These are phyloP conservation scores for Zygoascus sp. DNA, from an alignment of 1,139 yeast species.

Conservation along the genomic window DNA sequence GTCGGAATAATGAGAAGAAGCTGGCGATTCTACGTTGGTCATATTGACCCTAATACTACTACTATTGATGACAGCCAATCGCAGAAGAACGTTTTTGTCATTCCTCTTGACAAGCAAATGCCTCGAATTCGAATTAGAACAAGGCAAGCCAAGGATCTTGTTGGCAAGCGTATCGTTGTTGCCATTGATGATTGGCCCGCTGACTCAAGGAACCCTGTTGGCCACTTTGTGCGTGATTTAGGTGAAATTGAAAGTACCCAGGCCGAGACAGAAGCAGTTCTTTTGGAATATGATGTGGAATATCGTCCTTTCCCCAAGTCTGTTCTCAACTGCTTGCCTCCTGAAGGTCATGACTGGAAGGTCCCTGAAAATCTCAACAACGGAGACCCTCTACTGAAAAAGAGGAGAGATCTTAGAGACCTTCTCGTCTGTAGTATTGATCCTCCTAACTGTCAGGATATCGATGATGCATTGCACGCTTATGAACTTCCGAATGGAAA, in stretches of 20 bases:
- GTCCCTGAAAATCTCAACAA: constrained; percentile 64
- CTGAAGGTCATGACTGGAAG: constrained; percentile 89
- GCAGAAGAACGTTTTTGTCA: constrained; percentile 74
- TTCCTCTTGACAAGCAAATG: constrained; percentile 81
- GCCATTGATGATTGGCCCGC: constrained; percentile 92
- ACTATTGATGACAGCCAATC: constrained; percentile 45
- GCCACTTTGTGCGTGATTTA: constrained; percentile 85
- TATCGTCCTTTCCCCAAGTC: constrained; percentile 92
- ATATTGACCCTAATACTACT: constrained; percentile 76
- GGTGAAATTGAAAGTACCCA: constrained; percentile 90
- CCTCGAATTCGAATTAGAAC: constrained; percentile 88
- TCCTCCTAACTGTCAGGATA: constrained; percentile 98
- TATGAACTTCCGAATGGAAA: constrained; percentile 80
- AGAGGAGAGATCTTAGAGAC: constrained; percentile 79
- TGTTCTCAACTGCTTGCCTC: constrained; percentile 86
- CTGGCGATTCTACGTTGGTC: constrained; percentile 97
- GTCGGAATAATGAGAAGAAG: constrained; percentile 87
- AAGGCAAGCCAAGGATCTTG: constrained; percentile 72
- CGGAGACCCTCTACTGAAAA: constrained; percentile 39
- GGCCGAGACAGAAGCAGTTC: constrained; percentile 94
- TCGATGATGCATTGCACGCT: constrained; percentile 97
- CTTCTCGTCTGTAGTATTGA: constrained; percentile 91
- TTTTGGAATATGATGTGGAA: constrained; percentile 93
- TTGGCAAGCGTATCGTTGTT: constrained; percentile 85
- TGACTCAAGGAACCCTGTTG: constrained; percentile 81